Base-by-base conservation (phyloP, 176 grass and related monocot species). In the Aegilops umbellulata region DNA sequence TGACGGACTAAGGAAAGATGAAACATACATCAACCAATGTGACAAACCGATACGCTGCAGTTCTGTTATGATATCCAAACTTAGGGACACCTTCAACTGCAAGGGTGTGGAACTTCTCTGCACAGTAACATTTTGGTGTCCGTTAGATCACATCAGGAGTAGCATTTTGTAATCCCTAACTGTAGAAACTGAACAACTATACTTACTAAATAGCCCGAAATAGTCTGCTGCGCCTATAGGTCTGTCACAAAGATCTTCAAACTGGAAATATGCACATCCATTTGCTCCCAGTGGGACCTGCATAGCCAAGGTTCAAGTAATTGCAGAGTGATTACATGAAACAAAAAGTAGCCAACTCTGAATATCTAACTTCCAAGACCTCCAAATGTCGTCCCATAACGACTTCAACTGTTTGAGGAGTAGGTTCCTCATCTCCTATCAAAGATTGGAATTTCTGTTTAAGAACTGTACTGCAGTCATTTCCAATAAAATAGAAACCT, bases 141-240 rank as follows among this genome's bases (percentile, higher is more conserved):
- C 64, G 27, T 69, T 60, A 60, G 24, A 66, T 88, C 14, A 85
- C 2, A 8, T 62, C 15, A 68, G 8, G 32, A 71, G 10, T 47
- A 80, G 11, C 65, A 31, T 38, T 51, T 39, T 63, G 3, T n/a
- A 63, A 69, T 64, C 29, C 15, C 26, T 39, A 71, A 65, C 14
- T 2, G 3, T 38, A 77, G 26, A 71, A 69, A 70, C n/a, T 20
- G 30, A 22, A 70, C 24, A 8, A 41, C 69, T 57, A 53, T 84
- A 87, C 91, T 95, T 88, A 98, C 97, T 95, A 57, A 95, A 98
- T 65, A 98, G 88, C 60, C 94, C 97, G 71, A 94, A 98, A 80
- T 98, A 98, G 81, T 98, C 96, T 8, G 93, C 96, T 86, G 93
- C 96, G 10, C 96, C 93, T 74, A 98, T 87, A 88, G 94, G 97